Base-by-base conservation (phyloP, 345 rosid genomes). In the Eucalyptus tenuipes region DNA sequence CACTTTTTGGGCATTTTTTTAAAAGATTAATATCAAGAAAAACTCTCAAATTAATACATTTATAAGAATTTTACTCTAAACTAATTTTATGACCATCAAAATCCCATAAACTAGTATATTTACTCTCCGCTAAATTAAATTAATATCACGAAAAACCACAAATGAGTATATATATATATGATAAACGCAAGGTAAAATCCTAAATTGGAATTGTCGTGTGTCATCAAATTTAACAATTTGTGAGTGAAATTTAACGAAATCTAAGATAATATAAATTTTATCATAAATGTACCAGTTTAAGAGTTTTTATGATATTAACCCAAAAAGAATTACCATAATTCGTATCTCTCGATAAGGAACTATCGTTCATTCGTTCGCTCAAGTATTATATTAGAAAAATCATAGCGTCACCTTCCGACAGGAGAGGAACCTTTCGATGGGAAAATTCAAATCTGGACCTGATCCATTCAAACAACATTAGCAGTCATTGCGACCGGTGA, bases 151-250 rank as follows among this genome's bases (percentile, higher is more conserved):
- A 0, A 55, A 55, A 55, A 55, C 0, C 27, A 55, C 1, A 4
- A 1, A 55, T 53, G 3, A 10, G 3, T 47, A 47, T 8, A 53
- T 16, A 16, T 0, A 53, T 22, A 8, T 53, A 2, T 8, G 3
- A 55, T 24, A 55, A 22, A 22, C 6, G 1, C 0, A 8, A 55
- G 6, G 0, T 55, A 24, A 55, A 55, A 55, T 0, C 1, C 0
- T 52, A 52, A 52, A 52, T 52, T 18, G 5, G 0, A 55, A 55
- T 0, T 10, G 0, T 55, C 6, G 0, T 2, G 0, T 4, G 13
- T 55, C 0, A 55, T 55, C 61, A 0, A 24, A 55, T 25, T 55
- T 25, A 22, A 4, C 0, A 55, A 55, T 55, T 55, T 55, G 4
- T 22, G 0, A 0, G 13, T 55, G 61, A 55, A 55, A 55, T 55